phyloP scores from a whole-genome alignment of 108 stramenopile species.

The Stephanodiscus minutulus region DNA sequence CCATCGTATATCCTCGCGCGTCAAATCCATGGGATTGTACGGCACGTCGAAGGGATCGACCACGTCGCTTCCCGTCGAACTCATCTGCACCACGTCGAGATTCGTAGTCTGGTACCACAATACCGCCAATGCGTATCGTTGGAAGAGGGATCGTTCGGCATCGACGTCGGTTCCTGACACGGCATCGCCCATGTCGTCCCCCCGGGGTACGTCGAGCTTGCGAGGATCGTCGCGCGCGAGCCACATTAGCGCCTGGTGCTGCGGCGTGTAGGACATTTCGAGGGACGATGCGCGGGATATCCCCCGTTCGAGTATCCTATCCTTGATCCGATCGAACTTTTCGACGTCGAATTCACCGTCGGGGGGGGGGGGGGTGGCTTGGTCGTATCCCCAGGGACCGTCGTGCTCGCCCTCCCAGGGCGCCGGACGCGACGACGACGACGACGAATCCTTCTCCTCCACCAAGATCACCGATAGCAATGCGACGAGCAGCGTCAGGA shows the following conservation, averaged over 20 bases:
- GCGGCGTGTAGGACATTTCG: constrained; percentile 24
- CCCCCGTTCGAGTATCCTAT: constrained; percentile 43
- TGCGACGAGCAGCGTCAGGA: neutral
- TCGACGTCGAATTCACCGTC: constrained; percentile 8
- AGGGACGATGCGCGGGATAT: constrained; percentile 38
- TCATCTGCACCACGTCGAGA: constrained; percentile 19
- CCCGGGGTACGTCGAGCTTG: constrained; percentile 35
- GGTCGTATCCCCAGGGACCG: too few species aligned
- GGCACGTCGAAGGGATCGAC: constrained; percentile 13
- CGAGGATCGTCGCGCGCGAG: constrained; percentile 38
- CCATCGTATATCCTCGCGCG: too few species aligned
- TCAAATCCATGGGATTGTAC: constrained; percentile 1
- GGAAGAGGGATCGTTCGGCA: constrained; percentile 22
- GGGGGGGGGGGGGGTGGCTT: neutral
- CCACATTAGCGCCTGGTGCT: constrained; percentile 51
- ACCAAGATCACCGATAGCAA: neutral
- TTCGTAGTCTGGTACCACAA: constrained; percentile 45
- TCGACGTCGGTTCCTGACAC: constrained; percentile 30
- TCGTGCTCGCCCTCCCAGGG: too few species aligned
- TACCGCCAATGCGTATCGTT: constrained; percentile 45
- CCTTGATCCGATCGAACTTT: constrained; percentile 47
- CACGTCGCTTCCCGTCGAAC: neutral
- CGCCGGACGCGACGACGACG: neutral
- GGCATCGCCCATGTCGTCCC: neutral
- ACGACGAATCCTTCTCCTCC: neutral